phyloP scores from a whole-genome alignment of 164 flowering plant species.

The Brasenia schreberi region DNA sequence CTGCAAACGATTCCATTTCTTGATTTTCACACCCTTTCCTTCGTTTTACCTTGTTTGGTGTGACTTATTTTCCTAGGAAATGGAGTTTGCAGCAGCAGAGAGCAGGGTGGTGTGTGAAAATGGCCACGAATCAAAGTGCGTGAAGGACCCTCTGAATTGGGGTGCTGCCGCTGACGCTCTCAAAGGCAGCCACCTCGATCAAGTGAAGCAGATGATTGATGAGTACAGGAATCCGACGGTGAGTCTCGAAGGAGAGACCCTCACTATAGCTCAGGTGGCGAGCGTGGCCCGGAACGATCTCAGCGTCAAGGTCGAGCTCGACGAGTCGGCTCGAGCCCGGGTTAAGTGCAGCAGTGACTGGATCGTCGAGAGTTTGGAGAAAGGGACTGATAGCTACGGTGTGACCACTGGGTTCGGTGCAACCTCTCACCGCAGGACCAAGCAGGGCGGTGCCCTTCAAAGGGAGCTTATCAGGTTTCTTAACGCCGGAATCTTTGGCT shows the following conservation, averaged over 20 bases:
- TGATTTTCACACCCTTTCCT: too few relatives aligned
- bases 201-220: conserved; percentile 41
- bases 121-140: conserved; percentile 3
- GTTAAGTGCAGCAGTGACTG: conserved; percentile 54
- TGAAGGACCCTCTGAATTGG: conserved; percentile 43
- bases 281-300: conserved; percentile 21
- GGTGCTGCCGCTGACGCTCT: conserved; percentile 32
- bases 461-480: conserved; percentile 61
- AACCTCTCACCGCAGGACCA: conserved; percentile 51
- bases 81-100: neutral
- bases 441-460: conserved; percentile 46
- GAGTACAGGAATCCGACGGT: conserved; percentile 36
- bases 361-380: conserved; percentile 52
- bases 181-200: conserved; percentile 41
- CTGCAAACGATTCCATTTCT: too few relatives aligned
- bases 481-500: conserved; percentile 55
- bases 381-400: conserved; percentile 52
- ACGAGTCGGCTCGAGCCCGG: conserved; percentile 33
- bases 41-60: too few relatives aligned
- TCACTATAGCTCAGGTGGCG: conserved; percentile 42
- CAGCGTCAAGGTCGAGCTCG: conserved; percentile 30
- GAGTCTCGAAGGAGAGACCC: conserved; percentile 28
- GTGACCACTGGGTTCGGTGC: conserved; percentile 67
- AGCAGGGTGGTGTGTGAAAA: neutral
- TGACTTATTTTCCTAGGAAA: neutral